Evolutionary conservation across 768 basidiomycete species (phyloP).

Genomic region (Lepiota venenata): DNA sequence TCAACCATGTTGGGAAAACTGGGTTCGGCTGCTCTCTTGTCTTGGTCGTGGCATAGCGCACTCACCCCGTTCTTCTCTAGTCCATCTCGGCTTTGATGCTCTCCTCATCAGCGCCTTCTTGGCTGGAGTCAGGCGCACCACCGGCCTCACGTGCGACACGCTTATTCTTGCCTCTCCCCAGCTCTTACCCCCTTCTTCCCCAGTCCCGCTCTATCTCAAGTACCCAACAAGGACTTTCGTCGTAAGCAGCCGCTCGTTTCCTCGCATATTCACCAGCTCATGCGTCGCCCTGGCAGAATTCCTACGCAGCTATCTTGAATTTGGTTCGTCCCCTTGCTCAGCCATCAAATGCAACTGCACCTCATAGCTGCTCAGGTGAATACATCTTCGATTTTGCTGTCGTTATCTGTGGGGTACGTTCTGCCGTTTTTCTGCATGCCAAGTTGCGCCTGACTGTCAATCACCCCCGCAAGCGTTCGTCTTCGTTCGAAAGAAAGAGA

Average conservation of each 20-base stretch:
- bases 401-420: conserved; percentile 75
- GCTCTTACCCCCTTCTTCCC: background rate
- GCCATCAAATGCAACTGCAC: background rate
- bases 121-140: conserved; percentile 80
- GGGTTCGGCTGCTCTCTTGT: conserved; percentile 25
- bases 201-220: conserved; percentile 70
- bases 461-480: conserved; percentile 50
- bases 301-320: conserved; percentile 74
- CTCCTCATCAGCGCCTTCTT: conserved; percentile 77
- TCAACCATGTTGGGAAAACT: conserved; percentile 60
- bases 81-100: conserved; percentile 76
- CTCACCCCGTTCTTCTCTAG: conserved; percentile 22
- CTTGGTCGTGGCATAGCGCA: background rate
- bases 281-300: conserved; percentile 44
- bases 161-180: conserved; percentile 10
- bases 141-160: conserved; percentile 73
- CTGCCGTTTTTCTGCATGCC: conserved; percentile 1
- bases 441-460: background rate
- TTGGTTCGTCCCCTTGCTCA: conserved; percentile 45
- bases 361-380: conserved; percentile 53
- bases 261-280: background rate
- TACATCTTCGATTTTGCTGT: conserved; percentile 86
- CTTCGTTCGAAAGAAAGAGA: conserved; percentile 65
- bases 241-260: conserved; percentile 46
- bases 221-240: conserved; percentile 87